Base-by-base conservation (phyloP, 352 stramenopile species). In the Pythium myriotylum region DNA sequence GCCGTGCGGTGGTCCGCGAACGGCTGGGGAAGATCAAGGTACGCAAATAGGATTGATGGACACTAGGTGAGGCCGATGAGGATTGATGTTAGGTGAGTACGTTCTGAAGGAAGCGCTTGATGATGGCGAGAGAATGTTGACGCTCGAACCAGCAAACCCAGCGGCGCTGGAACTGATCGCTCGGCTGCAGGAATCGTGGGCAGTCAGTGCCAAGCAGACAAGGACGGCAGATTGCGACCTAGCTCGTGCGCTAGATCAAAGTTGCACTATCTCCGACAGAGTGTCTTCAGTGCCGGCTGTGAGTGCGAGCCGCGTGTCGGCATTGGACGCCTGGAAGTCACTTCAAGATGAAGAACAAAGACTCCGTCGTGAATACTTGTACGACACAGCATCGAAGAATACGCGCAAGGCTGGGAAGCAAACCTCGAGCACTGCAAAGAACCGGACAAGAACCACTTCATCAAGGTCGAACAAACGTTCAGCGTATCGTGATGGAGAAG, bases 1-100 rank as follows among this genome's bases (percentile, higher is more conserved):
- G 95, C 8, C 76, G 91, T 27, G 90, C 90, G 0, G 46, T 94
- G 16, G 89, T 86, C 7, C 69, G 80, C 50, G 77, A 94, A 29
- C 81, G 77, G 24, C 55, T 97, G 39, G 80, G 79, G 14, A 77
- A 95, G 22, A 59, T 73, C 14, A 72, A 73, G 74, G 77, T 89
- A 62, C 17, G 43, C 12, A 9, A 54, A 12, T 45, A 12, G 43
- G 13, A 19, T 60, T 10, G 5, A 37, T 43, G 39, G 33, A 48
- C 7, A 45, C n/a, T n/a, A n/a, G n/a, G n/a, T n/a, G n/a, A n/a
- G n/a, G n/a, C n/a, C n/a, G n/a, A n/a, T n/a, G n/a, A n/a, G n/a
- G n/a, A n/a, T n/a, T n/a, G n/a, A n/a, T n/a, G n/a, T n/a, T n/a
- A n/a, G n/a, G n/a, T n/a, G n/a, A n/a, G n/a, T n/a, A n/a, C n/a